Base-by-base conservation (phyloP, 2,329 filamentous ascomycete genomes). In the Fusarium ramigenum region DNA sequence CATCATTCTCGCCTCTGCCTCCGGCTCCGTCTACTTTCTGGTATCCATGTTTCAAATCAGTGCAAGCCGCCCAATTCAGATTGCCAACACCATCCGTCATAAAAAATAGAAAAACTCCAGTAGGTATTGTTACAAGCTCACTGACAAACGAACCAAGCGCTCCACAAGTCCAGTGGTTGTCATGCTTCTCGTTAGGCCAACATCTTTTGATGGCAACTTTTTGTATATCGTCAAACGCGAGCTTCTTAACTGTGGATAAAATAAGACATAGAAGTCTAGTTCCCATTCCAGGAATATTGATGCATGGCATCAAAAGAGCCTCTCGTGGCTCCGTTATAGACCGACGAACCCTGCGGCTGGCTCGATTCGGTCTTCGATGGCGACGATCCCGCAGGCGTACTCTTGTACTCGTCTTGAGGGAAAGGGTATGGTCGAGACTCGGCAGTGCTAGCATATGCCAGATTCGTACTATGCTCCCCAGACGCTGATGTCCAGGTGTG, bases 211-310 rank as follows among this genome's bases (percentile, higher is more conserved):
- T 65, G 63, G 56, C 53, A 69, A 60, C 72, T 67, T 68, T 68
- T 75, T 73, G 52, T 73, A 56, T 70, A 72, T 76, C 69, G 56
- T 76, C 69, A 60, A 70, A 70, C 69, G 63, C 53, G 60, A 73
- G 65, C 64, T 73, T 73, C 60, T 59, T 40, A 49, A 66, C 57
- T 63, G 25, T 42, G 44, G 46, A 56, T 19, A 52, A 63, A 40
- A n/a, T 37, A 47, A 42, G 49, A 60, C 56, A 54, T 59, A 40
- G 32, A 70, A 46, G 62, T 59, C 72, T 80, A 88, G 63, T 85
- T 87, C 58, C 84, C 82, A 72, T 85, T 88, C 88, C 88, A 90
- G 37, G 87, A 88, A 78, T 90, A 90, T 77, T 89, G 86, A 77
- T 84, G 86, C 79, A 89, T 83, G 54, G 81, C 82, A 61, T 86